phyloP scores from a whole-genome alignment of 1,284 basidiomycete genomes.

The Ganoderma meredithae region DNA sequence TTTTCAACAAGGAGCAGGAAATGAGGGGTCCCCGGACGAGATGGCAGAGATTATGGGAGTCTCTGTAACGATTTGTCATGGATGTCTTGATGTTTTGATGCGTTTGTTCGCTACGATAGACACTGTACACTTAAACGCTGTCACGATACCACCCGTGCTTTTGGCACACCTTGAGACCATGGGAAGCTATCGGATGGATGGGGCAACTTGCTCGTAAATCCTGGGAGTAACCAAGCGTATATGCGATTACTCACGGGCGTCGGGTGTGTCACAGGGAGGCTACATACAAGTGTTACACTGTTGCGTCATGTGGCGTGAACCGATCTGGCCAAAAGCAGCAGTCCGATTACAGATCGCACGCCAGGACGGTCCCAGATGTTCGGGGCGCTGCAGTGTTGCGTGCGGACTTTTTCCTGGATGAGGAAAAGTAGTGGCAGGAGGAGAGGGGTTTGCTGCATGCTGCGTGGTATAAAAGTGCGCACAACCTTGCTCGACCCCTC shows the following conservation, averaged over 20 bases:
- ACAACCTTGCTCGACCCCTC: background rate
- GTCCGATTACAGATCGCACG: slow-evolving; percentile 25
- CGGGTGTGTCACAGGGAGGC: background rate
- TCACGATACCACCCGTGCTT: background rate
- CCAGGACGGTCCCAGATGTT: too few species aligned
- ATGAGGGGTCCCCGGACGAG: slow-evolving; percentile 48
- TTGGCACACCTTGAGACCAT: background rate
- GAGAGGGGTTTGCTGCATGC: slow-evolving; percentile 13
- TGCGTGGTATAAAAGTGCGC: slow-evolving; percentile 26
- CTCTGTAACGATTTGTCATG: slow-evolving; percentile 42
- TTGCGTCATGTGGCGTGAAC: slow-evolving; percentile 33
- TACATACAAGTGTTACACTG: slow-evolving; percentile 11
- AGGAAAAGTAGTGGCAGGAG: slow-evolving; percentile 2
- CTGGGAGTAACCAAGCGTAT: background rate
- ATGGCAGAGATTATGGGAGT: slow-evolving; percentile 51
- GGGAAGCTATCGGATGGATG: background rate
- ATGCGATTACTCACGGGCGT: slow-evolving; percentile 14
- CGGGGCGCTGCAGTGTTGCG: background rate
- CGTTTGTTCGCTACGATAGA: slow-evolving; percentile 9
- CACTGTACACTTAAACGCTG: slow-evolving; percentile 15
- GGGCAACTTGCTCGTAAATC: slow-evolving; percentile 10
- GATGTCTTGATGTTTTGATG: background rate
- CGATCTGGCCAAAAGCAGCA: slow-evolving; percentile 32
- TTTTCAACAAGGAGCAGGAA: slow-evolving; percentile 50
- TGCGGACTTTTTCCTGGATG: slow-evolving; percentile 5